Conservation (phyloP, 2,329 filamentous ascomycete genomes). For the Penicillium griseofulvum region DNA sequence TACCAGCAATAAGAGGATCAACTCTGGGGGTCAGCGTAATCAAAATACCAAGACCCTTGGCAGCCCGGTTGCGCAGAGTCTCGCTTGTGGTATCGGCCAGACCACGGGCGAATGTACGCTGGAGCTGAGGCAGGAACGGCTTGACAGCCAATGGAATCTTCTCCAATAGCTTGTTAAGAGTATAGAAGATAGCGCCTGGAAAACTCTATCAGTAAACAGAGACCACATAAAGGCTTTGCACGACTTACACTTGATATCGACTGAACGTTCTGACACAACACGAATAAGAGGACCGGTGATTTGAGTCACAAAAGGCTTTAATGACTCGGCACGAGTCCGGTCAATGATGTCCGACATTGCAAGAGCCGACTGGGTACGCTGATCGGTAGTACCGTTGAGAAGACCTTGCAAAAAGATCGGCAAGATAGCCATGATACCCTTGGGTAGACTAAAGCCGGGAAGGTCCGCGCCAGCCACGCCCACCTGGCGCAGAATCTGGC, state of each 20-base stretch:
- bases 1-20: slow-evolving; percentile 77
- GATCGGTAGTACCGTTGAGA: slow-evolving; percentile 92
- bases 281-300: slow-evolving; percentile 97
- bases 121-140: slow-evolving; percentile 93
- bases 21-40: slow-evolving; percentile 95
- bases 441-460: slow-evolving; percentile 83
- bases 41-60: slow-evolving; percentile 88
- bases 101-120: slow-evolving; percentile 94
- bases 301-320: slow-evolving; percentile 94
- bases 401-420: slow-evolving; percentile 97
- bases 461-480: slow-evolving; percentile 82
- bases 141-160: slow-evolving; percentile 96
- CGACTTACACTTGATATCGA: slow-evolving; percentile 73
- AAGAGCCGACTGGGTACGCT: slow-evolving; percentile 85
- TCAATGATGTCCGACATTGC: slow-evolving; percentile 96
- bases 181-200: slow-evolving; percentile 78
- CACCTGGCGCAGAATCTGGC: slow-evolving; percentile 81
- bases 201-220: slow-evolving; percentile 20
- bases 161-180: slow-evolving; percentile 89
- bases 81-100: slow-evolving; percentile 92
- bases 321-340: slow-evolving; percentile 77
- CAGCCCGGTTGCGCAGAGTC: slow-evolving; percentile 78
- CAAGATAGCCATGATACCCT: slow-evolving; percentile 93
- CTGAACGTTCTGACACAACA: slow-evolving; percentile 93
- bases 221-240: background rate